phyloP scores from a whole-genome alignment of 2,329 filamentous ascomycete genomes.

The Cercospora sp. region DNA sequence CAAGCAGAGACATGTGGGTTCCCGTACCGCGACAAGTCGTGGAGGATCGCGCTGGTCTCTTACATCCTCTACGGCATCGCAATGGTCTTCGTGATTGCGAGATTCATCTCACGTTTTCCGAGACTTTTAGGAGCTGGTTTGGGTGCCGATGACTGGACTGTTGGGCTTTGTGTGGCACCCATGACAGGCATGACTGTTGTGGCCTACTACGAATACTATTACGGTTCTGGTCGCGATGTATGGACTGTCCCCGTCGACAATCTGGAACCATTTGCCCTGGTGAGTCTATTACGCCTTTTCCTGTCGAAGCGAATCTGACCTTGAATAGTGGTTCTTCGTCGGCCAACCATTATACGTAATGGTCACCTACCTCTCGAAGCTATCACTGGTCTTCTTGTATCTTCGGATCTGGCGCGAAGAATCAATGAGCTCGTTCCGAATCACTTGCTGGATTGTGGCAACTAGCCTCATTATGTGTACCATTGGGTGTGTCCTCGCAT shows the following conservation, averaged over 20 bases:
- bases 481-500: slow-evolving; percentile 12
- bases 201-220: slow-evolving; percentile 7
- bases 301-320: too few relatives aligned
- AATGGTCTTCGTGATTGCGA: slow-evolving; percentile 10
- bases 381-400: slow-evolving; percentile 22
- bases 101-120: slow-evolving; percentile 11
- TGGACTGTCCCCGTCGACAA: slow-evolving; percentile 7
- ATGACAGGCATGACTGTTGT: slow-evolving; percentile 12
- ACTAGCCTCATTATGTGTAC: slow-evolving; percentile 7
- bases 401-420: slow-evolving; percentile 14
- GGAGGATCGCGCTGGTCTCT: not conserved
- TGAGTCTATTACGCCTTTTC: not conserved
- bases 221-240: slow-evolving; percentile 9
- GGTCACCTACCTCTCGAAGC: slow-evolving; percentile 15
- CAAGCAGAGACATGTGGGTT: slow-evolving; percentile 6
- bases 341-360: slow-evolving; percentile 18
- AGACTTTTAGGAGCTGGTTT: slow-evolving; percentile 8
- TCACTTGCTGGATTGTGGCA: slow-evolving; percentile 13
- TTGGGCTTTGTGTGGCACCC: not conserved
- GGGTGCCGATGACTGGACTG: slow-evolving; percentile 9
- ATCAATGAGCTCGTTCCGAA: slow-evolving; percentile 10
- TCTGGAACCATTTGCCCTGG: slow-evolving; percentile 2
- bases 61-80: slow-evolving; percentile 14
- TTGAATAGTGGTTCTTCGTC: slow-evolving; percentile 18
- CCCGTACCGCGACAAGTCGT: slow-evolving; percentile 1